phyloP scores from a whole-genome alignment of 768 basidiomycete genomes.

The Holtermanniella nyarrowii region DNA sequence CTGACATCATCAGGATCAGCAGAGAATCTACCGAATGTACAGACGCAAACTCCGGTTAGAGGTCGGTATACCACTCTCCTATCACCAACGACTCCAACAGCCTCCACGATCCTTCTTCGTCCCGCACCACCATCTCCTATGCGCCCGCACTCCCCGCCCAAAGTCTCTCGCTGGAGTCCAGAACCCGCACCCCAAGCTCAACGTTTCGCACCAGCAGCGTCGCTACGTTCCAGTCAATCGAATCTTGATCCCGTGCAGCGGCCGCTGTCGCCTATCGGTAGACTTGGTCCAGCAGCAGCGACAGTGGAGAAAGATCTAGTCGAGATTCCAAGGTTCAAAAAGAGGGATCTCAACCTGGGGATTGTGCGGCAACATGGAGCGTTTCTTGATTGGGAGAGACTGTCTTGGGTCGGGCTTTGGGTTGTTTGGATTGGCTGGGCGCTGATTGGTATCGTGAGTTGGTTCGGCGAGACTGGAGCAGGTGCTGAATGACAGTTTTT shows the following conservation, averaged over 20 bases:
- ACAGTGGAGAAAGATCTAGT: constrained; percentile 10
- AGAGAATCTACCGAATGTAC: no score
- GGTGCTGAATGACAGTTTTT: constrained; percentile 49
- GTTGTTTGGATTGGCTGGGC: constrained; percentile 12
- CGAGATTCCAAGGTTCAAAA: constrained; percentile 35
- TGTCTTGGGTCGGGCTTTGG: constrained; percentile 21
- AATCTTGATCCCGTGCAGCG: constrained; percentile 2
- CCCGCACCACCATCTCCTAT: constrained; percentile 13
- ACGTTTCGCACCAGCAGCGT: no score
- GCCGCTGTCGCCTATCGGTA: background rate
- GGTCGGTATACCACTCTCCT: background rate
- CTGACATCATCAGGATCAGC: no score
- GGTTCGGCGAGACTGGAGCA: background rate
- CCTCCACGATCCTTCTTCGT: constrained; percentile 7
- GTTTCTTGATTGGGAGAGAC: constrained; percentile 6
- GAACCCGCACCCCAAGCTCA: no score
- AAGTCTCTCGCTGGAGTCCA: no score
- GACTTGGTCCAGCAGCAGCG: constrained; percentile 2
- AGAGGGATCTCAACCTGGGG: constrained; percentile 23
- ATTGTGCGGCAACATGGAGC: constrained; percentile 15
- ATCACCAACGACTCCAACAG: constrained; percentile 4
- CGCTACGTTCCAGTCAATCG: constrained; percentile 1
- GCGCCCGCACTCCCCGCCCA: constrained; percentile 1
- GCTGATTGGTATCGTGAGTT: constrained; percentile 21
- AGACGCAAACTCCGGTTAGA: background rate